A percentile compares a stretch with the other conserved stretches of the same genome.
Evolutionary conservation across 495 filamentous ascomycete species (phyloP).

Genomic region (Penicillium salamii): DNA sequence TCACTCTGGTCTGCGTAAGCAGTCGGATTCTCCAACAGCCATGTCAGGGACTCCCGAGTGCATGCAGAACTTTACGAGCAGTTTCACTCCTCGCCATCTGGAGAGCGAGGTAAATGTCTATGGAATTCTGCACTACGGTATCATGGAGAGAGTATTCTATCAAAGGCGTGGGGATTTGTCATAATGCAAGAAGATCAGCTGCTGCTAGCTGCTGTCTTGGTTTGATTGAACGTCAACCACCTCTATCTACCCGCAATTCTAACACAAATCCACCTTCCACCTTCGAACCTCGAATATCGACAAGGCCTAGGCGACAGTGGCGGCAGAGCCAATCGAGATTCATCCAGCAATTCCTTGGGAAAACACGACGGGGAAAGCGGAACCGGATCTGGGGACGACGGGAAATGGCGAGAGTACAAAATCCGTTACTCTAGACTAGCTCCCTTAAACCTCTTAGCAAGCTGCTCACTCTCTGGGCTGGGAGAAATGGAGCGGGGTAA

Average conservation of each 20-base stretch:
- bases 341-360: background rate
- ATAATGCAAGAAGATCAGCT: too few species aligned
- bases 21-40: too few species aligned
- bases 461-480: constrained; percentile 61
- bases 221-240: background rate
- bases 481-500: constrained; percentile 40
- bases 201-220: background rate
- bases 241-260: background rate
- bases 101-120: too few species aligned
- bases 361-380: background rate
- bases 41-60: too few species aligned
- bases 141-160: too few species aligned
- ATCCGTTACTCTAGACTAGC: constrained; percentile 76
- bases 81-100: too few species aligned
- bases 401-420: constrained; percentile 11
- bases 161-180: too few species aligned
- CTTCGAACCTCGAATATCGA: background rate
- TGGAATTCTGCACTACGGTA: too few species aligned
- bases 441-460: constrained; percentile 99
- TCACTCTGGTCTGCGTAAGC: too few species aligned
- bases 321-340: background rate
- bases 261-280: background rate
- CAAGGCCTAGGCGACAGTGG: background rate
- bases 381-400: constrained; percentile 2
- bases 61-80: too few species aligned